phyloP scores from a whole-genome alignment of 2,329 filamentous ascomycete species.

The Scedosporium aurantiacum region DNA sequence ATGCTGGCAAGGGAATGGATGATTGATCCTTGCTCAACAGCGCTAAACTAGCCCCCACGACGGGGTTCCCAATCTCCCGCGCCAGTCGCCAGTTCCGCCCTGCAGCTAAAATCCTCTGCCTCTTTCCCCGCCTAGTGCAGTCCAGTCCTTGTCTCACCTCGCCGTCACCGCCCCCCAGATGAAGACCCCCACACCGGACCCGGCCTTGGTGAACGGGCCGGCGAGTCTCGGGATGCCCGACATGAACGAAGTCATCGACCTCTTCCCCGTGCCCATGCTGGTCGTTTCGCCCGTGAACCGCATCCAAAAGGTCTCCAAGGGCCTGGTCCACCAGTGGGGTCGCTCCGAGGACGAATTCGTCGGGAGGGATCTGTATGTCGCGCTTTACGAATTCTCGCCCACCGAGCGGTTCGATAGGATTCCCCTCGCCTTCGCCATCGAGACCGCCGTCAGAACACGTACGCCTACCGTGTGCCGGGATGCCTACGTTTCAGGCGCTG shows the following conservation, averaged over 20 bases:
- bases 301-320: conserved; percentile 19
- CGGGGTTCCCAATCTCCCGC: neutral
- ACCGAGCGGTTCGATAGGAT: conserved; percentile 16
- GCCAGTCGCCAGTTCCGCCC: neutral
- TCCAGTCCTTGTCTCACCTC: neutral
- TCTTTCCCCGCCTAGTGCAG: neutral
- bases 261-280: conserved; percentile 19
- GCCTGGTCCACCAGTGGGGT: conserved; percentile 18
- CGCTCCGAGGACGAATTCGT: conserved; percentile 15
- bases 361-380: conserved; percentile 17
- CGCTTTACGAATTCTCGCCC: conserved; percentile 17
- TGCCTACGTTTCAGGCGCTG: conserved; percentile 8
- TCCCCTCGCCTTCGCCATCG: conserved; percentile 17
- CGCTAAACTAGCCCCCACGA: neutral
- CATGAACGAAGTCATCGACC: conserved; percentile 17
- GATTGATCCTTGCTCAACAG: neutral
- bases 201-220: neutral
- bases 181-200: neutral
- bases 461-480: conserved; percentile 15
- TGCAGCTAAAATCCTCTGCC: neutral
- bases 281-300: conserved; percentile 19
- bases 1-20: no score
- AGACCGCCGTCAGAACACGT: conserved; percentile 17
- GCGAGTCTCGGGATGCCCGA: neutral
- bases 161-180: neutral